These are phyloP conservation scores for Ciborinia camelliae DNA, from an alignment of 2,329 filamentous ascomycete genomes.

Conservation along the genomic window DNA sequence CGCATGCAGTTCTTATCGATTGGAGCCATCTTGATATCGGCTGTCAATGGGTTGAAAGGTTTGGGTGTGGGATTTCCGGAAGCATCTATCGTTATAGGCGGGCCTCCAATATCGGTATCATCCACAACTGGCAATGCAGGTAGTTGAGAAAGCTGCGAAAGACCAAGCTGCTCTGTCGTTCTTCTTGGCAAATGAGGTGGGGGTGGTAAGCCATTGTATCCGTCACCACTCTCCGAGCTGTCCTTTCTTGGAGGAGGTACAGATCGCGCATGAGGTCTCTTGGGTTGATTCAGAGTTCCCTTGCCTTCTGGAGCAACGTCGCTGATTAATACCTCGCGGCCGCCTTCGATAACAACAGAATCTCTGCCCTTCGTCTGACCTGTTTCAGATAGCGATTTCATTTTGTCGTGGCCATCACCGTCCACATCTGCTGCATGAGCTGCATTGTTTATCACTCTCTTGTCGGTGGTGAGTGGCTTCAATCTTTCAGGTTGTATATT, in stretches of 20 bases:
- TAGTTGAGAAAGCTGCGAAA: constrained; percentile 66
- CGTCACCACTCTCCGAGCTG: constrained; percentile 32
- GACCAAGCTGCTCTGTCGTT: constrained; percentile 63
- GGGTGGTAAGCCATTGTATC: constrained; percentile 56
- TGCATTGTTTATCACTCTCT: constrained; percentile 56
- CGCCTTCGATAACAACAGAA: constrained; percentile 62
- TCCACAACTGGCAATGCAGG: constrained; percentile 67
- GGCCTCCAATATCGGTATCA: constrained; percentile 80
- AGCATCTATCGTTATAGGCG: constrained; percentile 56
- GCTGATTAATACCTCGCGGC: constrained; percentile 68
- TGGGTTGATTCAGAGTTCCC: constrained; percentile 53
- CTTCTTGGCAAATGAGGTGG: constrained; percentile 54
- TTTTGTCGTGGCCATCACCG: constrained; percentile 73
- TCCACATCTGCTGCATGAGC: constrained; percentile 72
- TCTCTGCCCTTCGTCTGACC: constrained; percentile 65
- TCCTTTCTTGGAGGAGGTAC: constrained; percentile 21
- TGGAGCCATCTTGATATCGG: constrained; percentile 69
- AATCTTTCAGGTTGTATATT: constrained; percentile 45
- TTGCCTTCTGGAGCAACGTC: constrained; percentile 62
- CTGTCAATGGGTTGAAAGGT: constrained; percentile 51
- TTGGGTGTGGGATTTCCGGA: constrained; percentile 47
- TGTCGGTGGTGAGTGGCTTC: constrained; percentile 43
- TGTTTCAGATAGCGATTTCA: constrained; percentile 61
- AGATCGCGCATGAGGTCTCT: constrained; percentile 41
- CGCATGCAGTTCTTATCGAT: constrained; percentile 91